These are phyloP conservation scores for Cladophialophora exuberans DNA, from an alignment of 2,329 filamentous ascomycete species.

Conservation along the genomic window DNA sequence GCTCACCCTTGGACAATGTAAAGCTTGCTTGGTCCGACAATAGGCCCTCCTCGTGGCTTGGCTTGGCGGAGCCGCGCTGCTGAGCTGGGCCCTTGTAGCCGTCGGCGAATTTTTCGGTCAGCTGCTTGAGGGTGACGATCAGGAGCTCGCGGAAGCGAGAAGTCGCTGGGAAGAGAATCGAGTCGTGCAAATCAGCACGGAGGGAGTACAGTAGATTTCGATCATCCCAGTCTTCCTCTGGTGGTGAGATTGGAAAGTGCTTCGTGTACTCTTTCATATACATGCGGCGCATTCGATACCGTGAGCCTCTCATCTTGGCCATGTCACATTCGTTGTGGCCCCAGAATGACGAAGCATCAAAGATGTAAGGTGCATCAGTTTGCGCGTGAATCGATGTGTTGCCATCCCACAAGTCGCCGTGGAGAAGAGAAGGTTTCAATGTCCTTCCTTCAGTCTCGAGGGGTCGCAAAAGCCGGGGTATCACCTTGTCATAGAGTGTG, in stretches of 20 bases:
- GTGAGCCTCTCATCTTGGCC: no score
- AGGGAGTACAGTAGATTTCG: background rate
- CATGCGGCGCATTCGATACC: background rate
- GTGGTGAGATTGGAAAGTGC: background rate
- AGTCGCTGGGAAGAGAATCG: background rate
- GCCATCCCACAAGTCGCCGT: slow-evolving; percentile 47
- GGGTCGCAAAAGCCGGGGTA: slow-evolving; percentile 37
- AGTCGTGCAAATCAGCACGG: background rate
- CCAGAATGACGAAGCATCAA: slow-evolving; percentile 44
- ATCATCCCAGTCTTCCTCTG: background rate
- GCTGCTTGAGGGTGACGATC: background rate
- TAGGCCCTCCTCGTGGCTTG: no score
- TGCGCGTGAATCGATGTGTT: slow-evolving; percentile 40
- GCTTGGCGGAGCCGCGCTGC: no score
- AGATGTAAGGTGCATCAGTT: slow-evolving; percentile 39
- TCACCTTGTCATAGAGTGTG: no score
- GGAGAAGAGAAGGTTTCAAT: slow-evolving; percentile 39
- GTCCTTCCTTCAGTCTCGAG: slow-evolving; percentile 32
- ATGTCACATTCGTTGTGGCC: slow-evolving; percentile 43
- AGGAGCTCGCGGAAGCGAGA: background rate
- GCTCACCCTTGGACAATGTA: no score
- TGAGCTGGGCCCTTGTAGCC: background rate
- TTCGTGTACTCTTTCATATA: background rate
- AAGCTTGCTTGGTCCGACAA: no score
- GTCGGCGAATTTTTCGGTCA: background rate